These are phyloP conservation scores for Cercophora scortea DNA, from an alignment of 495 filamentous ascomycete species.

Conservation along the genomic window DNA sequence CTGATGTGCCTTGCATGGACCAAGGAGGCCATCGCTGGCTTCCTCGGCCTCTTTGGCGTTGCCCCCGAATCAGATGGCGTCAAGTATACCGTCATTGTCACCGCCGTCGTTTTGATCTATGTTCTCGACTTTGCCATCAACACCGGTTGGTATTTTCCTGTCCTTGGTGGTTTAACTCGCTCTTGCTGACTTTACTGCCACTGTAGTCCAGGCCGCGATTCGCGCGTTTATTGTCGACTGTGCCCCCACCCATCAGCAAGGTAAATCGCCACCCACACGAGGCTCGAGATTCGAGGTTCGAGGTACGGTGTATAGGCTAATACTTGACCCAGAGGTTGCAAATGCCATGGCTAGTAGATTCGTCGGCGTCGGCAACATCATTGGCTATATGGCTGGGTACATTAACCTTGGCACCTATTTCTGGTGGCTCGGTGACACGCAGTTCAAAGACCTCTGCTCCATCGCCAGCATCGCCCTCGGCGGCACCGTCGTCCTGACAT, in stretches of 20 bases:
- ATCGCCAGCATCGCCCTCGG: conserved; percentile 66
- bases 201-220: conserved; percentile 73
- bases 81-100: conserved; percentile 53
- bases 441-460: conserved; percentile 83
- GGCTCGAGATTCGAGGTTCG: not conserved
- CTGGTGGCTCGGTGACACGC: conserved; percentile 71
- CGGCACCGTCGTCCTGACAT: conserved; percentile 59
- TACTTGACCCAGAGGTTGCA: conserved; percentile 46
- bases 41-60: conserved; percentile 65
- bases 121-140: conserved; percentile 88
- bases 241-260: conserved; percentile 82
- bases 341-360: conserved; percentile 83
- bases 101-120: conserved; percentile 78
- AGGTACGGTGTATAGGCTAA: not conserved
- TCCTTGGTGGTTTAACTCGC: not conserved
- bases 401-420: conserved; percentile 62
- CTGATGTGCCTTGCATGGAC: conserved; percentile 78
- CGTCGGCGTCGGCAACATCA: conserved; percentile 76
- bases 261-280: too few species aligned
- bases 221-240: conserved; percentile 88
- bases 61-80: conserved; percentile 52
- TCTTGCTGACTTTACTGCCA: not conserved
- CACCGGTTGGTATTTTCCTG: conserved; percentile 50
- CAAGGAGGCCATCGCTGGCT: conserved; percentile 62
- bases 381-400: conserved; percentile 77